Percentiles rank a stretch among this genome's conserved stretches.
These are phyloP conservation scores for Pistacia atlantica DNA, from an alignment of 345 rosid genomes.

Conservation along the genomic window DNA sequence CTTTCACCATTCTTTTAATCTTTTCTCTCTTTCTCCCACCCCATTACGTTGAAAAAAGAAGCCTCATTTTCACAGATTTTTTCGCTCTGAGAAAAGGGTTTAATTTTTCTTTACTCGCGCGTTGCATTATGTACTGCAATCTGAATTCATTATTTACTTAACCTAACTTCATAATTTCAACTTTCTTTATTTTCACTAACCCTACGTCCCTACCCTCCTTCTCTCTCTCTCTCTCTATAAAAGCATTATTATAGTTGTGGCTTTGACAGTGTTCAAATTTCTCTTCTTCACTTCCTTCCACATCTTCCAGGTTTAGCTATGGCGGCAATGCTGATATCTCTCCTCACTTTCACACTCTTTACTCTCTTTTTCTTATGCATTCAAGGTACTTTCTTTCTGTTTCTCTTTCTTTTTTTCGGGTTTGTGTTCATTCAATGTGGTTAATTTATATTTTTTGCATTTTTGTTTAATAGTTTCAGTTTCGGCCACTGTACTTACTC, in stretches of 20 bases:
- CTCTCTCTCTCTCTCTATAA: constrained; percentile 1
- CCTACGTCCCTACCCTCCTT: neutral
- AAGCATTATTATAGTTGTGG: neutral
- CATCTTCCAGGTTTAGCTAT: constrained; percentile 14
- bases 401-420: neutral
- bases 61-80: neutral
- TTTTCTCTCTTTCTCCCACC: neutral
- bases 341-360: constrained; percentile 14
- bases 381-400: constrained; percentile 31
- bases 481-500: constrained; percentile 61
- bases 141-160: neutral
- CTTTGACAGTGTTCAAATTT: too few species aligned
- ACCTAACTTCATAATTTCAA: neutral
- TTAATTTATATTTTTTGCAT: neutral
- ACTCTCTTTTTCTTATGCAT: constrained; percentile 39
- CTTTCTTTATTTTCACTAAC: neutral
- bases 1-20: neutral
- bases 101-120: neutral
- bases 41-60: neutral
- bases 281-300: neutral
- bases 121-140: neutral
- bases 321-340: constrained; percentile 27
- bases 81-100: neutral
- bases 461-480: constrained; percentile 22
- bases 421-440: neutral